Conservation (phyloP, 768 basidiomycete genomes). For the Naganishia randhawae region DNA sequence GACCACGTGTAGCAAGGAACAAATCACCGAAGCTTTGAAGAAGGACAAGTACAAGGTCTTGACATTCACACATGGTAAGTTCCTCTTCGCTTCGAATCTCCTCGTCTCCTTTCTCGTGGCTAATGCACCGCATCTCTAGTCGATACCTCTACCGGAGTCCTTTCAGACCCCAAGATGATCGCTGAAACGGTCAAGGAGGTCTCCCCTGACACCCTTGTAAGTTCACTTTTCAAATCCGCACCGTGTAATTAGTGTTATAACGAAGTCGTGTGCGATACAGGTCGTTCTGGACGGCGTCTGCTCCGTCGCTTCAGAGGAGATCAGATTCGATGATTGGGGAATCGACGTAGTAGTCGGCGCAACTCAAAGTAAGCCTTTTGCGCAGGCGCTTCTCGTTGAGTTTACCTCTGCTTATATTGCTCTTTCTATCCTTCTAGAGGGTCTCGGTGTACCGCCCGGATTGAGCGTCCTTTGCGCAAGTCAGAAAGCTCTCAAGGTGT, state of each 20-base stretch:
- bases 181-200: conserved; percentile 66
- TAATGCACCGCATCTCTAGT: conserved; percentile 31
- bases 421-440: conserved; percentile 59
- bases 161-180: conserved; percentile 76
- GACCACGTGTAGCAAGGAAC: conserved; percentile 32
- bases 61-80: conserved; percentile 76
- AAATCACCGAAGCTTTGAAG: conserved; percentile 59
- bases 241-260: not conserved
- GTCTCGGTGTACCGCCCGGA: conserved; percentile 88
- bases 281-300: conserved; percentile 90
- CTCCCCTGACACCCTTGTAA: conserved; percentile 79
- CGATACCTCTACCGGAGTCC: conserved; percentile 61
- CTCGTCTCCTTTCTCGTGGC: too few species aligned
- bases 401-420: not conserved
- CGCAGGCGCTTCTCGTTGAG: not conserved
- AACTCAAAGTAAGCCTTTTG: conserved; percentile 39
- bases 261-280: conserved; percentile 46
- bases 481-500: conserved; percentile 70
- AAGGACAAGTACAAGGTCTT: conserved; percentile 80
- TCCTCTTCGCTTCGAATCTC: not conserved
- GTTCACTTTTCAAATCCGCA: not conserved
- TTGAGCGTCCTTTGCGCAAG: conserved; percentile 80
- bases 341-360: conserved; percentile 70
- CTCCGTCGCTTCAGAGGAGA: conserved; percentile 91
- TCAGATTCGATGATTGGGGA: conserved; percentile 87